Percentiles rank a stretch among this genome's conserved stretches.
phyloP scores from a whole-genome alignment of 176 grass and related monocot genomes.

The Oryza coarctata region DNA sequence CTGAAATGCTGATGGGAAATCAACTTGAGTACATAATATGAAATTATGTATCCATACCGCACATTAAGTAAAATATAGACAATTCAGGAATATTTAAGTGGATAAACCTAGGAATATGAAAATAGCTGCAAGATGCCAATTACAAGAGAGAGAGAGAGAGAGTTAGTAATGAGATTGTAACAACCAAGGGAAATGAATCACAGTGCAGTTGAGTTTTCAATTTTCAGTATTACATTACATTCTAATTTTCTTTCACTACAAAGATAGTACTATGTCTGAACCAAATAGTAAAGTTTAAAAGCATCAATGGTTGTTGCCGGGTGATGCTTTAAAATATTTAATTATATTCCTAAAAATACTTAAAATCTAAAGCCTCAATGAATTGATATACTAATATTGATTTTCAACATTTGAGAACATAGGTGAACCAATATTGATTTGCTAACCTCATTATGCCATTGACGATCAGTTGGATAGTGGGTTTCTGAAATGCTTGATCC shows the following conservation, averaged over 20 bases:
- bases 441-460: conserved; percentile 42
- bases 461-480: conserved; percentile 32
- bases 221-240: no score
- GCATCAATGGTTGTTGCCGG: background rate
- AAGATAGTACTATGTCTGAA: background rate
- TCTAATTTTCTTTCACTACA: background rate
- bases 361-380: background rate
- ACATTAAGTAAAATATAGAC: background rate
- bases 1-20: background rate
- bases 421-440: background rate
- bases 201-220: background rate
- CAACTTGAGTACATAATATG: background rate
- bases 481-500: conserved; percentile 42
- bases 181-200: conserved; percentile 1
- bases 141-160: background rate
- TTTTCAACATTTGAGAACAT: conserved; percentile 8
- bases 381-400: background rate
- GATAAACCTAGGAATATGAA: background rate
- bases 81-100: background rate
- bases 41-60: background rate
- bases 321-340: no score
- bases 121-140: background rate
- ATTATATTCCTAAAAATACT: background rate
- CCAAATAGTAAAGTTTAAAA: background rate
- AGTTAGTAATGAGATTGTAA: background rate